Base-by-base conservation (phyloP, 2,329 filamentous ascomycete species). In the Pseudogymnoascus sp. region DNA sequence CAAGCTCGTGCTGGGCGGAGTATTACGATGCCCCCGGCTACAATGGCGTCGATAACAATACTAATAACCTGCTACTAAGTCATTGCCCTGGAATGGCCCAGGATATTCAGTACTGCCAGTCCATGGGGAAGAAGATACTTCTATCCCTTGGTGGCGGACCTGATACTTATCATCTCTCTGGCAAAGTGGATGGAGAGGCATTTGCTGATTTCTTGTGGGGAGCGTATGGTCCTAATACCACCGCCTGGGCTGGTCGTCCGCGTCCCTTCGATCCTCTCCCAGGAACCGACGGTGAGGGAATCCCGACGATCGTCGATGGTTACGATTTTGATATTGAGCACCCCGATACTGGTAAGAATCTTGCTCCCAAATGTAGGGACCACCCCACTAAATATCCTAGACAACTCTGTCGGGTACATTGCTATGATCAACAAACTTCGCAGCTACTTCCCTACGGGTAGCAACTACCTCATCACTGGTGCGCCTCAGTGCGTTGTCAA, bases 61-160 rank as follows among this genome's bases (percentile, higher is more conserved):
- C 66, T 1, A 70, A 70, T 11, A 69, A 77, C 63, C 59, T 65
- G 16, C 68, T 77, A 11, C 67, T 69, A 54, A 67, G 61, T 4
- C 67, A 70, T 58, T 78, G 76, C 61, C 72, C 74, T 2, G 60
- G 62, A 1, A 63, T 78, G 9, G 71, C 72, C 60, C 64, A 70
- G 18, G 73, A 73, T 60, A 71, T 78, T n/a, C 71, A 72, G 28
- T 68, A 70, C 12, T 78, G 76, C 62, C 76, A 77, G 38, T 67
- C 63, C 1, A 69, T 67, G 43, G 70, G 70, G 37, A 77, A 76
- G 69, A 78, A 75, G 65, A 69, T 78, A 39, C 54, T 78, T 1
- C 67, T 78, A 1, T 77, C 75, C 5, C 65, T 78, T 8, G 76
- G 76, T 59, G 74, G 69, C 18, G 62, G 63, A 5, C 7, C 16